A percentile compares a stretch with the other conserved stretches of the same genome.
Conservation (phyloP, 371 early-diverging fungal genomes). For the Rhizopus sp. region DNA sequence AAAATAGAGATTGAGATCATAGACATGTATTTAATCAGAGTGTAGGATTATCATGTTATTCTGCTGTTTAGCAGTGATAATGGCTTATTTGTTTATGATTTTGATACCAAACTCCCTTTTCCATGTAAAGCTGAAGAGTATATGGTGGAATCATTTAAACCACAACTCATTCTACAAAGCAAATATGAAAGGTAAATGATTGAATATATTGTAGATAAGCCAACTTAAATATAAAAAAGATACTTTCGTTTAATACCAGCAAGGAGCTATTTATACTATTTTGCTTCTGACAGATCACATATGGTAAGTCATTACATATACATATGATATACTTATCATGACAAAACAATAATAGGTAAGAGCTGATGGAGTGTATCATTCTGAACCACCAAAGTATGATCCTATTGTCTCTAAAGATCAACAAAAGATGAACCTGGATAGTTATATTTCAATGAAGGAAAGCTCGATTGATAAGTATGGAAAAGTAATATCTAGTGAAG, state of each 20-base stretch:
- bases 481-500: slow-evolving; percentile 15
- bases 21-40: neutral
- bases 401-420: slow-evolving; percentile 20
- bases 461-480: slow-evolving; percentile 14
- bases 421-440: slow-evolving; percentile 17
- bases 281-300: slow-evolving; percentile 47
- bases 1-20: neutral
- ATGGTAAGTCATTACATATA: slow-evolving; percentile 30
- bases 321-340: neutral
- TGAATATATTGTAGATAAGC: neutral
- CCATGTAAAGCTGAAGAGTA: slow-evolving; percentile 32
- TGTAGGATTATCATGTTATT: slow-evolving; percentile 51
- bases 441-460: slow-evolving; percentile 28
- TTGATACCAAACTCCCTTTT: slow-evolving; percentile 40
- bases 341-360: slow-evolving; percentile 12
- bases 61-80: slow-evolving; percentile 7
- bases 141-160: slow-evolving; percentile 30
- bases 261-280: slow-evolving; percentile 23
- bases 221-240: slow-evolving; percentile 9
- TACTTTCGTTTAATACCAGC: slow-evolving; percentile 44
- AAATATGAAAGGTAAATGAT: slow-evolving; percentile 27
- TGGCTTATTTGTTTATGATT: slow-evolving; percentile 30
- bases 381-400: slow-evolving; percentile 35
- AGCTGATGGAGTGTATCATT: slow-evolving; percentile 25
- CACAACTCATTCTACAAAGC: slow-evolving; percentile 19